Evolutionary conservation across 306 rosid genomes (phyloP), one percentile per base, ranked within the genome.

Genomic region (Quillaja saponaria): DNA sequence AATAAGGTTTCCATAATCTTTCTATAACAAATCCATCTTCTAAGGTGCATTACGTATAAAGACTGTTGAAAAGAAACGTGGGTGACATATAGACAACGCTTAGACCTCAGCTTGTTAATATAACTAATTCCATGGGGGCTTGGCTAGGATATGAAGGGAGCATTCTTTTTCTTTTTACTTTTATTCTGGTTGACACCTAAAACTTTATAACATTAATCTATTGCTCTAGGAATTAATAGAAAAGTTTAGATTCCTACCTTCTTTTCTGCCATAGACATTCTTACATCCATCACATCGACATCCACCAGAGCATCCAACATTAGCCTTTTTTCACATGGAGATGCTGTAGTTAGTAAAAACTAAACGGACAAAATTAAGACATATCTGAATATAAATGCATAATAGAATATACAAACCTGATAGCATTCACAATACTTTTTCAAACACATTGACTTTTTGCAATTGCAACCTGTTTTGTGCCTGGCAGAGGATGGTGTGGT

Each of bases 371-470:
- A 20, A 72, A 12, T 39, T 39, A 2, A 39, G 2, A 3, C 10
- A 39, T 8, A 39, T 8, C 44, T 39, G 7, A 54, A 61, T 42
- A 37, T 34, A 66, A 48, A 60, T 45, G 48, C 58, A 56, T 35
- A 61, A 48, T 19, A n/a, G 49, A 25, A 60, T 33, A 56, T 37
- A 50, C 46, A 38, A 71, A 85, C 96, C 91, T 84, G 91, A 59
- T 54, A 89, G 74, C 96, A 90, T 82, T 86, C 91, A 48, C 96
- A 90, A 72, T 90, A 90, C 59, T 78, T 84, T 77, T 90, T 86
- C 25, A 18, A 25, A 69, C 96, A 90, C 91, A 49, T 80, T 51
- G 95, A 86, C 72, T 64, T 78, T 72, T 84, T 86, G 82, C 96
- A 89, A 34, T 69, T 89, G 76, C 95, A 89, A 50, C 96, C 96